These are phyloP conservation scores for Uronychia setigera DNA, from an alignment of 73 alveolate genomes.

Conservation along the genomic window DNA sequence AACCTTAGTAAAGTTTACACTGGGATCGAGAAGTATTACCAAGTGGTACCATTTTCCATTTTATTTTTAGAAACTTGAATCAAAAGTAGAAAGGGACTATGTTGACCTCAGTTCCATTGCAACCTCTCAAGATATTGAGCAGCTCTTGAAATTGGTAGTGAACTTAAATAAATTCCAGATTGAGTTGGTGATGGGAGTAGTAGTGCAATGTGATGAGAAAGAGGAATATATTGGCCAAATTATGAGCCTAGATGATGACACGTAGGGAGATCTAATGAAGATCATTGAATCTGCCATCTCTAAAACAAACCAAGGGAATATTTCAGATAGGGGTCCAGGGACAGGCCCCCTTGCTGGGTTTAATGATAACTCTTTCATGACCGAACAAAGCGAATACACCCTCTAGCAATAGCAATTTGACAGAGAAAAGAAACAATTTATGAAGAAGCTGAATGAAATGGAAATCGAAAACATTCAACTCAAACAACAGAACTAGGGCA, in stretches of 20 bases:
- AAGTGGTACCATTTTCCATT: background rate
- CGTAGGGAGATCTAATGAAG: conserved; percentile 40
- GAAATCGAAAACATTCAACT: conserved; percentile 15
- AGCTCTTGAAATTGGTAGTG: background rate
- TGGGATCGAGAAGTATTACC: background rate
- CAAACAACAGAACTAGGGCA: background rate
- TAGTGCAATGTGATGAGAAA: conserved; percentile 49
- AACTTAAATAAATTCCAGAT: background rate
- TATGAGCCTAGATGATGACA: conserved; percentile 22
- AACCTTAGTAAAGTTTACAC: background rate
- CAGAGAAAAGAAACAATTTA: conserved; percentile 32
- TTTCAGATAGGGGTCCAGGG: conserved; percentile 20
- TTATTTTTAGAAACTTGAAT: background rate
- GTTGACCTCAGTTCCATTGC: background rate
- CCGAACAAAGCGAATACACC: conserved; percentile 4
- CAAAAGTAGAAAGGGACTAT: background rate
- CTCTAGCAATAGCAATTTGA: conserved; percentile 21
- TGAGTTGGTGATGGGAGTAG: conserved; percentile 41
- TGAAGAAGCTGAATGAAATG: conserved; percentile 29
- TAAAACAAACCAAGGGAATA: conserved; percentile 14
- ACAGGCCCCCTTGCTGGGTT: conserved; percentile 20
- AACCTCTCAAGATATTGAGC: background rate
- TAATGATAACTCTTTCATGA: conserved; percentile 23
- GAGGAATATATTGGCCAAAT: conserved; percentile 31
- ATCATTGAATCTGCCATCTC: conserved; percentile 26